phyloP scores from a whole-genome alignment of 1,284 basidiomycete genomes.

The Albatrellus sp. region DNA sequence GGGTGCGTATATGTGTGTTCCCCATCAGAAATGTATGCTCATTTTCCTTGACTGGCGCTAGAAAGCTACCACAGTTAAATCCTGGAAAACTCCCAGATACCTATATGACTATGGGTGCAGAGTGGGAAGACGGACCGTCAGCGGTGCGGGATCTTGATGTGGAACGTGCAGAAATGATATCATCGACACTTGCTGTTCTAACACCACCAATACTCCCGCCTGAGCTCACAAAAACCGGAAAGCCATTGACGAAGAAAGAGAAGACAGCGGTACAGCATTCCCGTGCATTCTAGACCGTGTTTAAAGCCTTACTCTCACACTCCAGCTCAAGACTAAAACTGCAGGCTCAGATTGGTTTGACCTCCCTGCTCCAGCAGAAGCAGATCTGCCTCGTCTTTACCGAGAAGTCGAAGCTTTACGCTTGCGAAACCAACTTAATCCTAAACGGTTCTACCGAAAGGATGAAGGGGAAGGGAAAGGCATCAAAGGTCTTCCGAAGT shows the following conservation, averaged over 20 bases:
- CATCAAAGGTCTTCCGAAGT: constrained; percentile 77
- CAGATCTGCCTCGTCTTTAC: constrained; percentile 73
- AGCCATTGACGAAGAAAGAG: constrained; percentile 54
- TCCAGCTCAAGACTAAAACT: constrained; percentile 59
- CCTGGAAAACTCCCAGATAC: constrained; percentile 45
- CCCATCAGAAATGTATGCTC: constrained; percentile 6
- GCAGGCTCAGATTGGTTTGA: constrained; percentile 86
- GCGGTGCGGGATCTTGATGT: constrained; percentile 50
- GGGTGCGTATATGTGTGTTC: constrained; percentile 18
- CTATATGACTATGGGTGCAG: constrained; percentile 44
- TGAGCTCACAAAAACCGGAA: constrained; percentile 44
- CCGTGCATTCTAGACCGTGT: background rate
- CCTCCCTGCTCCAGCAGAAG: constrained; percentile 73
- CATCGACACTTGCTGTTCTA: constrained; percentile 29
- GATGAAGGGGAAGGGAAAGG: constrained; percentile 78
- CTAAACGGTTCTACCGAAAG: constrained; percentile 88
- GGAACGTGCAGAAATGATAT: constrained; percentile 34
- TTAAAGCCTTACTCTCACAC: background rate
- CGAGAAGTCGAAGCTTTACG: constrained; percentile 90
- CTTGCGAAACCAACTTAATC: constrained; percentile 86
- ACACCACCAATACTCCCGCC: constrained; percentile 44
- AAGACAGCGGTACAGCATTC: constrained; percentile 44
- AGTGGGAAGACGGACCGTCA: constrained; percentile 29
- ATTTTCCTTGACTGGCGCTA: constrained; percentile 16
- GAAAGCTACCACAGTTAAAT: constrained; percentile 53